phyloP scores from a whole-genome alignment of 129 eudicot genomes.

The Artemisia tridentata region DNA sequence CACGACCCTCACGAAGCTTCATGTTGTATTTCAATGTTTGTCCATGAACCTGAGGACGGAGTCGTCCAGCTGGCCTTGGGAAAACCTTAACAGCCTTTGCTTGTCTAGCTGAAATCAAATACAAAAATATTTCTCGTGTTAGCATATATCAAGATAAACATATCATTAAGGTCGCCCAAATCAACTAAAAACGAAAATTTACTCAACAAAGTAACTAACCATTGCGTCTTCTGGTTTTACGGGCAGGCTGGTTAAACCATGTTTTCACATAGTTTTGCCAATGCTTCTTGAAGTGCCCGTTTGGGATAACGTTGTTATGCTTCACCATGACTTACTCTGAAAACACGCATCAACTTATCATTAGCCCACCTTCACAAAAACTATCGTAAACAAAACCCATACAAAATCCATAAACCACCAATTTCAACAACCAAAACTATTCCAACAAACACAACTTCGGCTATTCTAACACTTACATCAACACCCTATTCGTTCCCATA shows the following conservation, averaged over 20 bases:
- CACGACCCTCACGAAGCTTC: slow-evolving; percentile 67
- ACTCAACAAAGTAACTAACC: slow-evolving; percentile 21
- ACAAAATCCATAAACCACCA: no score
- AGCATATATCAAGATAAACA: neutral
- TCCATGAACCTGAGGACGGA: slow-evolving; percentile 66
- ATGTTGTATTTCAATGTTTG: slow-evolving; percentile 71
- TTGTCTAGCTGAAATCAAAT: slow-evolving; percentile 50
- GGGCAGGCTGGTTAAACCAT: slow-evolving; percentile 66
- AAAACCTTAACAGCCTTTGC: slow-evolving; percentile 70
- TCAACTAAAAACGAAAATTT: neutral
- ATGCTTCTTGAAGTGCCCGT: slow-evolving; percentile 58
- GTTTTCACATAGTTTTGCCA: slow-evolving; percentile 67
- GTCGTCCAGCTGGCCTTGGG: slow-evolving; percentile 77
- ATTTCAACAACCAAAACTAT: no score
- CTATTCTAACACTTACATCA: no score
- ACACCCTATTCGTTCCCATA: no score
- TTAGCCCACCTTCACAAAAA: no score
- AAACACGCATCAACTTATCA: slow-evolving; percentile 1
- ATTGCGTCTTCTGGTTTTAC: slow-evolving; percentile 47
- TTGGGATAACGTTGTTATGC: slow-evolving; percentile 67
- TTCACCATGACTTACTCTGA: slow-evolving; percentile 53
- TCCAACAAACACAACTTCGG: no score
- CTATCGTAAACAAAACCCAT: no score
- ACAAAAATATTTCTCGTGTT: neutral
- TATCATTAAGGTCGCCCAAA: neutral